Conservation (phyloP, 164 flowering plant species). For the Santalum album region DNA sequence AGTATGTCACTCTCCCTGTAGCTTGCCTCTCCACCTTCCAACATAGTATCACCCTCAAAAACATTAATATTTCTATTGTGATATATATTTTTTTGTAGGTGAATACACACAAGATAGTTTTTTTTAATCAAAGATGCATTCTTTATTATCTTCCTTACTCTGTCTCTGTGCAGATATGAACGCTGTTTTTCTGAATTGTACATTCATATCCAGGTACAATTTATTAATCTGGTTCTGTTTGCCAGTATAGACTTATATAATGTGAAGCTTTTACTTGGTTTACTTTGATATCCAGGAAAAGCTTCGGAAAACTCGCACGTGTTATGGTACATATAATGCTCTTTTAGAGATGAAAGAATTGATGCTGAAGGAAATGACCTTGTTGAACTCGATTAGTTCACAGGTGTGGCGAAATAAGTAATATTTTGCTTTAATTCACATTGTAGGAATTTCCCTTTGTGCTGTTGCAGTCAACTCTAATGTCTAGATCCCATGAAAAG, state of each 20-base stretch:
- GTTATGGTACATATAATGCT: slow-evolving; percentile 83
- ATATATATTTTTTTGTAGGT: no score
- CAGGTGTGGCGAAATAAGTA: slow-evolving; percentile 44
- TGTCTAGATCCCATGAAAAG: no score
- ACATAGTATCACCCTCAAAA: not conserved
- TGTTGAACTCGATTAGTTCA: slow-evolving; percentile 67
- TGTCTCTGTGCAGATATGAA: slow-evolving; percentile 49
- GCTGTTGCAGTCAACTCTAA: no score
- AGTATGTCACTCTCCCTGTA: slow-evolving; percentile 34
- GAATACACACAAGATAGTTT: not conserved
- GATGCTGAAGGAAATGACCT: slow-evolving; percentile 77
- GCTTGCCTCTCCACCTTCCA: not conserved
- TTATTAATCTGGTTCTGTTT: not conserved
- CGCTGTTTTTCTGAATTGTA: slow-evolving; percentile 68
- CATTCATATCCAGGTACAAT: slow-evolving; percentile 59
- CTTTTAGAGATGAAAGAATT: slow-evolving; percentile 81
- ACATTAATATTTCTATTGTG: not conserved
- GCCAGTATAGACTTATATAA: not conserved
- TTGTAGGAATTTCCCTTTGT: not conserved
- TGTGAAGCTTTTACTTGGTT: not conserved
- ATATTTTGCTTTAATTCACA: slow-evolving; percentile 5
- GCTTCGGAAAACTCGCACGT: slow-evolving; percentile 64
- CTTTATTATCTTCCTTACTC: not conserved
- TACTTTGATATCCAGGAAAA: slow-evolving; percentile 40
- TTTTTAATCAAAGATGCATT: not conserved